Evolutionary conservation across 139 green algal species (phyloP).

Genomic region (Chlamydomonas schloesseri): DNA sequence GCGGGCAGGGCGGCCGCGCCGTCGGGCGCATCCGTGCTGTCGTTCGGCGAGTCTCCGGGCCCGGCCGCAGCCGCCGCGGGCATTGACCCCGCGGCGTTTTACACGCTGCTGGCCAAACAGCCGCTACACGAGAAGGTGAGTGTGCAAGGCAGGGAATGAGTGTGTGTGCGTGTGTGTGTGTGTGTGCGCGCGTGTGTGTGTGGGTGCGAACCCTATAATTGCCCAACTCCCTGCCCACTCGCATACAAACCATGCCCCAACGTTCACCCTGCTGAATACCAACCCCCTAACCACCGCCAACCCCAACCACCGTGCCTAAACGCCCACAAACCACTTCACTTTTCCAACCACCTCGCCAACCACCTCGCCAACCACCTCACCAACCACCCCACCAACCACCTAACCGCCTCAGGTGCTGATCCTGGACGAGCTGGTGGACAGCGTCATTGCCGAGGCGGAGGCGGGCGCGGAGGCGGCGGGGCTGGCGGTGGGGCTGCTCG

Average conservation of each 20-base stretch:
- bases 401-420: conserved; percentile 15
- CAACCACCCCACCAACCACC: not conserved
- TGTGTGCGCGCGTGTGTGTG: not conserved
- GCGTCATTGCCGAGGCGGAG: conserved; percentile 12
- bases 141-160: too few species aligned
- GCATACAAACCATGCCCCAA: too few species aligned
- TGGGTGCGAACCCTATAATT: not conserved
- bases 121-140: conserved; percentile 18
- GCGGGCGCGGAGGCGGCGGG: not conserved
- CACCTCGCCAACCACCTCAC: not conserved
- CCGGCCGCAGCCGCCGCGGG: too few species aligned
- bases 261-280: too few species aligned
- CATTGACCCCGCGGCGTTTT: conserved; percentile 13
- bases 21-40: too few species aligned
- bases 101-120: conserved; percentile 15
- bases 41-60: too few species aligned
- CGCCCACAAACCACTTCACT: too few species aligned
- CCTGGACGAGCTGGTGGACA: conserved; percentile 24
- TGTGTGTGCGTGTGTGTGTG: too few species aligned
- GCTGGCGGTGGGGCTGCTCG: conserved; percentile 33
- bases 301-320: too few species aligned
- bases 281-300: too few species aligned
- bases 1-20: not conserved
- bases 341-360: not conserved
- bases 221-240: too few species aligned